Evolutionary conservation across 345 rosid genomes (phyloP), one percentile per base, ranked within the genome.

Genomic region (Laguncularia racemosa): DNA sequence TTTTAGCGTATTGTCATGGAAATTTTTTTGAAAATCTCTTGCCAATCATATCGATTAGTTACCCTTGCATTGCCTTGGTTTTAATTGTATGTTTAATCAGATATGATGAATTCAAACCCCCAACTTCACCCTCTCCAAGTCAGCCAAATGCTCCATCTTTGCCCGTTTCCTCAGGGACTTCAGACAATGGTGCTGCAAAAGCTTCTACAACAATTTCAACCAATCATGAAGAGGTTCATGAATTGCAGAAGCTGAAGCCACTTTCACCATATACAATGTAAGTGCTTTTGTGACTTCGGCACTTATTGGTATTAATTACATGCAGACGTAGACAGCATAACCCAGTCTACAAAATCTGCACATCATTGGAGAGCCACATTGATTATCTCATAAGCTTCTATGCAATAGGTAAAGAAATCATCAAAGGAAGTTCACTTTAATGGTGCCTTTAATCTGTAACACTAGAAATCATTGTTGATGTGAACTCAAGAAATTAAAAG

Each of bases 251-350:
- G 47, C 52, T 46, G 50, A 53, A 47, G 21, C 69, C 69, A 19
- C 63, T 57, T 15, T 65, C 69, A 56, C 69, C 69, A 21, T 65
- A 44, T 62, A 57, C 92, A 66, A 78, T 76, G 92, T 88, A 67
- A 77, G 83, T 63, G 59, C 33, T 57, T 56, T 21, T 20, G 14
- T 48, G 13, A 50, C 52, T 15, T 60, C 9, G 11, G 9, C 40
- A 33, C 40, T 0, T 4, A 4, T 33, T 5, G 5, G 40, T 33
- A 9, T 7, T 33, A 33, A 33, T 9, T 6, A 6, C 6, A 6
- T 33, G 40, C 40, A 33, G 4, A 9, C 7, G 9, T 33, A 33
- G 28, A 33, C 1, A 33, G 7, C 40, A 33, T 33, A 33, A 33
- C 40, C 11, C 40, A 33, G 11, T 33, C 9, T 1, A 9, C 1